These are phyloP conservation scores for Effrenium voratum DNA, from an alignment of 73 alveolate genomes.

Conservation along the genomic window DNA sequence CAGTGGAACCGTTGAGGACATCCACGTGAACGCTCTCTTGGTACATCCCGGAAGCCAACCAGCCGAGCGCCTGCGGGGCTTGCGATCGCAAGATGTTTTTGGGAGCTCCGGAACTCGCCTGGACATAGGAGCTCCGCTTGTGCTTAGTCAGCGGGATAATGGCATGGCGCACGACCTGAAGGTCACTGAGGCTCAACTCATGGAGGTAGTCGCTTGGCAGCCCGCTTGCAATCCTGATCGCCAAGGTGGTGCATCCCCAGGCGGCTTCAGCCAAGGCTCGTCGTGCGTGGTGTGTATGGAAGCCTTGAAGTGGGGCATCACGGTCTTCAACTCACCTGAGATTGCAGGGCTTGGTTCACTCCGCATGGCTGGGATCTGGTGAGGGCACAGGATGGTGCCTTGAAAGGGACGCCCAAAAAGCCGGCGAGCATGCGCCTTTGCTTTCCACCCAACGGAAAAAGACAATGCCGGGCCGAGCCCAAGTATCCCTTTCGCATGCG, in stretches of 20 bases:
- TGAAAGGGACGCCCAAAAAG: too few relatives aligned
- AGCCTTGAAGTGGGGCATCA: slow-evolving; percentile 75
- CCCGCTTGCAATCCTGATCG: neutral
- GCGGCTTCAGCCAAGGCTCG: neutral
- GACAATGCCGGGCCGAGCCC: too few relatives aligned
- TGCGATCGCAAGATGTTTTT: neutral
- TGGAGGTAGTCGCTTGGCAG: neutral
- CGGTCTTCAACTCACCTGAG: slow-evolving; percentile 36
- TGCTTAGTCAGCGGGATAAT: slow-evolving; percentile 69
- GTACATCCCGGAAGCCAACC: neutral
- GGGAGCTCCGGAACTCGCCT: neutral
- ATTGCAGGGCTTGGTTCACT: neutral
- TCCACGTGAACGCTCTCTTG: neutral
- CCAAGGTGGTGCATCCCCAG: neutral
- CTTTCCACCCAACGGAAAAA: too few relatives aligned
- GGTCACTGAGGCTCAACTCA: neutral
- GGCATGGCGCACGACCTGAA: slow-evolving; percentile 88
- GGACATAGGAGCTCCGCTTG: slow-evolving; percentile 63
- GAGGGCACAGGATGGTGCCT: too few relatives aligned
- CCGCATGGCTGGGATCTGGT: neutral
- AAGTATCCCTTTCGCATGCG: neutral
- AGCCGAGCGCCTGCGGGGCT: neutral
- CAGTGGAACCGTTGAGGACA: neutral
- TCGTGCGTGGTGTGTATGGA: slow-evolving; percentile 76
- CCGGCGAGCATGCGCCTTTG: too few relatives aligned